Percentiles rank a stretch among this genome's conserved stretches.
Evolutionary conservation across 768 basidiomycete genomes (phyloP).

Genomic region (Gelatoporia subvermispora): DNA sequence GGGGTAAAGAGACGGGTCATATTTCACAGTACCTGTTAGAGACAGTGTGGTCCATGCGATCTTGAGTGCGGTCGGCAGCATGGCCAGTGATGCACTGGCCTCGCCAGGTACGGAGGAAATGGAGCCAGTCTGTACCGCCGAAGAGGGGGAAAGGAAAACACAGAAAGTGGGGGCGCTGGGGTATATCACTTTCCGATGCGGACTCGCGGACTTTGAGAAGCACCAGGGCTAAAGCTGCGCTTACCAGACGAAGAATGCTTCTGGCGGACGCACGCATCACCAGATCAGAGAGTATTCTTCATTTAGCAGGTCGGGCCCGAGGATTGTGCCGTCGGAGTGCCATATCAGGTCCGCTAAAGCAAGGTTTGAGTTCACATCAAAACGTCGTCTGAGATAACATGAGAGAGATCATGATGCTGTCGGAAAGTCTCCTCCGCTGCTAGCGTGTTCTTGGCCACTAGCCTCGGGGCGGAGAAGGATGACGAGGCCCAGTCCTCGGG

Average conservation of each 20-base stretch:
- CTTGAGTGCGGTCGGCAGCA: slow-evolving; percentile 56
- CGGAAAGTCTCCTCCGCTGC: too few relatives aligned
- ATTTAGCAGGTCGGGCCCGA: too few relatives aligned
- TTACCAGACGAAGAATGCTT: slow-evolving; percentile 1
- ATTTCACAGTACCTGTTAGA: slow-evolving; percentile 37
- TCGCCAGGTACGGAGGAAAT: slow-evolving; percentile 1
- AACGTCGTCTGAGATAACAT: too few relatives aligned
- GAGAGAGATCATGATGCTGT: too few relatives aligned
- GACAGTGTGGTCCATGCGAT: slow-evolving; percentile 56
- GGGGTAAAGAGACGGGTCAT: background rate
- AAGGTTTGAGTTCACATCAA: too few relatives aligned
- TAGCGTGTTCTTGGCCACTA: too few relatives aligned
- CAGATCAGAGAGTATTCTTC: slow-evolving; percentile 6
- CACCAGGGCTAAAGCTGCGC: too few relatives aligned
- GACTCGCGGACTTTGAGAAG: too few relatives aligned
- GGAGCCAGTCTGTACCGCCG: background rate
- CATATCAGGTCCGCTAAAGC: too few relatives aligned
- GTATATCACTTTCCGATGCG: background rate
- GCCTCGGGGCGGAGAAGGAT: too few relatives aligned
- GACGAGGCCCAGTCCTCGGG: too few relatives aligned
- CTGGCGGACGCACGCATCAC: slow-evolving; percentile 6
- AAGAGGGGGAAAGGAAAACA: background rate
- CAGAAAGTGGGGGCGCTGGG: background rate
- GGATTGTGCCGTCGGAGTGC: too few relatives aligned
- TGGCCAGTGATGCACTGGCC: slow-evolving; percentile 18